Evolutionary conservation across 2,329 filamentous ascomycete species (phyloP).

Genomic region (Chrysosporium queenslandicum): DNA sequence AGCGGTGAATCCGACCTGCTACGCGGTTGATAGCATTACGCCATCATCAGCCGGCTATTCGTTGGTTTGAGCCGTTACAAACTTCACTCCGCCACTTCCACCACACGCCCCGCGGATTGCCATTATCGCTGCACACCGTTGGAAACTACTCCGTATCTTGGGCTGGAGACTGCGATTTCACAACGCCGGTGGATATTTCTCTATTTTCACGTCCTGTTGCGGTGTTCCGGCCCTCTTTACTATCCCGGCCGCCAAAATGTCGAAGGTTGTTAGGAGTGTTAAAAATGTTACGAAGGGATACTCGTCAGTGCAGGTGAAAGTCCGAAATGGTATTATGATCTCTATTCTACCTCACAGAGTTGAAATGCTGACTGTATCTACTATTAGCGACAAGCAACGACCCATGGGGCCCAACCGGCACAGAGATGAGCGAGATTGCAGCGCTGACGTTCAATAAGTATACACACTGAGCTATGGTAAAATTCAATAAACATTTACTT

Average conservation of each 20-base stretch:
- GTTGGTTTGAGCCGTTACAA: conserved; percentile 1
- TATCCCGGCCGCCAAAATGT: conserved; percentile 50
- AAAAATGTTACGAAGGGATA: conserved; percentile 99
- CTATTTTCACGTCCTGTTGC: background rate
- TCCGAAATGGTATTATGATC: conserved; percentile 70
- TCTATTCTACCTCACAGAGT: background rate
- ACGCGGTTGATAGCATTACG: background rate
- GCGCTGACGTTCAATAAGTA: conserved; percentile 97
- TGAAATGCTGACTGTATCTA: conserved; percentile 17
- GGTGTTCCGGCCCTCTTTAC: background rate
- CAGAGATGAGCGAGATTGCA: conserved; percentile 97
- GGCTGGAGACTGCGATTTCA: background rate
- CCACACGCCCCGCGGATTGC: background rate
- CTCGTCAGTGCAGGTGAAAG: conserved; percentile 91
- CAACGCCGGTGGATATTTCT: background rate
- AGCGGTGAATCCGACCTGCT: background rate
- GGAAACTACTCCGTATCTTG: background rate
- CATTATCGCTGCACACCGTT: background rate
- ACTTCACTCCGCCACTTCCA: conserved; percentile 8
- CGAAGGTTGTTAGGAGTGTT: conserved; percentile 90
- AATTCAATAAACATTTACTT: conserved; percentile 8
- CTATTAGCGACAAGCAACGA: conserved; percentile 91
- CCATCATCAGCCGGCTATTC: background rate
- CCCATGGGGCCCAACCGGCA: conserved; percentile 94
- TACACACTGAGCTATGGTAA: conserved; percentile 27